phyloP scores from a whole-genome alignment of 495 filamentous ascomycete species.

The Entonaema liquescens region DNA sequence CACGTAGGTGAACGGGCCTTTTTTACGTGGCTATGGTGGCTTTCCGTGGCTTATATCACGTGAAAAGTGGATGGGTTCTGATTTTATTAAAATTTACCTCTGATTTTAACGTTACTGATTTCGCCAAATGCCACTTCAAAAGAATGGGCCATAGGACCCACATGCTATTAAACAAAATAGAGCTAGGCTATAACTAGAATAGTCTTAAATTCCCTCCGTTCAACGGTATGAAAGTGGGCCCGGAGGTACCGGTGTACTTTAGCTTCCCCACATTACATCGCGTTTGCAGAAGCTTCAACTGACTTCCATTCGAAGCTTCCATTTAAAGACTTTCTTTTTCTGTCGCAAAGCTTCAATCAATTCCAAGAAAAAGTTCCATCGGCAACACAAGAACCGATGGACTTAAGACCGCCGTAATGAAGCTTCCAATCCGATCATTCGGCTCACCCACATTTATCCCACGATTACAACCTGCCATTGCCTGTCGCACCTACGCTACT shows the following conservation, averaged over 20 bases:
- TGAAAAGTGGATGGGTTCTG: too few relatives aligned
- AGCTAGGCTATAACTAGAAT: conserved; percentile 15
- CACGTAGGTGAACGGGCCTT: too few relatives aligned
- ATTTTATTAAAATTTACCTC: too few relatives aligned
- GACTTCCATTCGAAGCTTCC: conserved; percentile 10
- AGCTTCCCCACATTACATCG: conserved; percentile 24
- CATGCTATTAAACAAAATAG: conserved; percentile 7
- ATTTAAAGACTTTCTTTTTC: background rate
- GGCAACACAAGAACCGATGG: conserved; percentile 23
- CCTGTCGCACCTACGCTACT: conserved; percentile 46
- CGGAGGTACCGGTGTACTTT: background rate
- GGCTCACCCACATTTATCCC: conserved; percentile 27
- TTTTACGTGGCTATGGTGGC: too few relatives aligned
- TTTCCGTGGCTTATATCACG: too few relatives aligned
- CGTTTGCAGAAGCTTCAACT: conserved; percentile 33
- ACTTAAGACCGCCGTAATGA: conserved; percentile 42
- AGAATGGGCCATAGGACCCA: conserved; percentile 13
- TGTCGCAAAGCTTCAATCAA: conserved; percentile 5
- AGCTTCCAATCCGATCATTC: conserved; percentile 39
- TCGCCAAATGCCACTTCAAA: conserved; percentile 41
- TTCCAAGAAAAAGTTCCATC: conserved; percentile 2
- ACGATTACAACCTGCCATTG: conserved; percentile 32
- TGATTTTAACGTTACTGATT: too few relatives aligned
- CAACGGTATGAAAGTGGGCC: background rate
- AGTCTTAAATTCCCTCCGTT: background rate